A percentile compares a stretch with the other conserved stretches of the same genome.
phyloP scores from a whole-genome alignment of 2,329 filamentous ascomycete genomes.

The Apiospora aurea region DNA sequence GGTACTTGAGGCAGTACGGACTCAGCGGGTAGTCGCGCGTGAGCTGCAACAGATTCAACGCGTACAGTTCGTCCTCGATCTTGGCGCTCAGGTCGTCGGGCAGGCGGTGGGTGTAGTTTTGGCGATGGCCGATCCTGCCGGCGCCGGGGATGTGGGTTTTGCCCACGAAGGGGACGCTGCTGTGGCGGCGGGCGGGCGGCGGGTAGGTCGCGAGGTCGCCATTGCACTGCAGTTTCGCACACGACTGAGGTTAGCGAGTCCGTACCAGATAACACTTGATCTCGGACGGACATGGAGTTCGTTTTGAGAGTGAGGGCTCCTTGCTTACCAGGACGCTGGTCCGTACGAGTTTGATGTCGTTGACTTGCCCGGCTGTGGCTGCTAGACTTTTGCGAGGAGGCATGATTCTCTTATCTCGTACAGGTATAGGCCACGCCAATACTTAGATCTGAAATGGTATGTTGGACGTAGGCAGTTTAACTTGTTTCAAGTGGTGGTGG shows the following conservation, averaged over 20 bases:
- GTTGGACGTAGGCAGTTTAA: not conserved
- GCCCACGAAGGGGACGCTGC: not conserved
- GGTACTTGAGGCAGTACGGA: not conserved
- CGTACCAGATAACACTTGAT: not conserved
- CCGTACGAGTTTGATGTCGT: constrained; percentile 12
- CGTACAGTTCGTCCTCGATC: constrained; percentile 18
- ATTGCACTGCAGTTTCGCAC: not conserved
- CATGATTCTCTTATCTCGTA: not conserved
- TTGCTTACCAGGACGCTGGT: constrained; percentile 18
- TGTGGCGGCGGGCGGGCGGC: not conserved
- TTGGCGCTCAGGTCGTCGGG: not conserved
- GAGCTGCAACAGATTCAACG: constrained; percentile 8
- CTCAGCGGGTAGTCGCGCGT: constrained; percentile 10
- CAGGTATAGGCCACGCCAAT: not conserved
- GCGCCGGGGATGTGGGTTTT: constrained; percentile 1
- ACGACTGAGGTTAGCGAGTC: not conserved
- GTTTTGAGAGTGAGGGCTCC: not conserved
- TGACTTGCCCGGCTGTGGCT: not conserved
- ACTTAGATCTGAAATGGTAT: not conserved
- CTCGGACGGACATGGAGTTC: too few relatives aligned
- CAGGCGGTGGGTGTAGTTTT: not conserved
- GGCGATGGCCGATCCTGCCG: not conserved
- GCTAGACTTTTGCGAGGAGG: not conserved
- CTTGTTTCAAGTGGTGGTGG: not conserved
- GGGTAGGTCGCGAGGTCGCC: constrained; percentile 18